These are phyloP conservation scores for Saccharomyces cerevisiae DNA, from an alignment of 805 yeast species.

Conservation along the genomic window DNA sequence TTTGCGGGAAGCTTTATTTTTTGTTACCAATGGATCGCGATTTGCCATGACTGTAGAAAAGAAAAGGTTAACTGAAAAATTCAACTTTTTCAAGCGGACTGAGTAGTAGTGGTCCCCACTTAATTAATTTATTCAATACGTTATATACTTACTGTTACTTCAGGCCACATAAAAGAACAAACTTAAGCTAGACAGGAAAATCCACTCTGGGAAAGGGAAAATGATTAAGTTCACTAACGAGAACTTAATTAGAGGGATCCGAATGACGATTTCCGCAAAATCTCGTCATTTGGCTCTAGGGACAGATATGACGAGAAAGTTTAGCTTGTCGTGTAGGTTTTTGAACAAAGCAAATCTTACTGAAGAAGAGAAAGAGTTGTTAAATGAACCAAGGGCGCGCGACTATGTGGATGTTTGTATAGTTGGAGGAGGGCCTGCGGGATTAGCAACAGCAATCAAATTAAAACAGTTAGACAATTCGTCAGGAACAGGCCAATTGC, in stretches of 20 bases:
- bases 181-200: background rate
- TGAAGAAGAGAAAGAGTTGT: conserved; percentile 39
- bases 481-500: conserved; percentile 51
- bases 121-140: background rate
- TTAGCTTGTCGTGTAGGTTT: background rate
- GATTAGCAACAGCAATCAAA: conserved; percentile 85
- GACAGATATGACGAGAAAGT: background rate
- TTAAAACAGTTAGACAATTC: conserved; percentile 76
- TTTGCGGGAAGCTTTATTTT: background rate
- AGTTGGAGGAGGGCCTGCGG: conserved; percentile 98
- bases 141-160: background rate
- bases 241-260: background rate
- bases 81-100: background rate
- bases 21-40: background rate
- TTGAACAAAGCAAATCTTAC: conserved; percentile 13
- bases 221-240: background rate
- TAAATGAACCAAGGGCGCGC: conserved; percentile 61
- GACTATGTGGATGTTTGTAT: conserved; percentile 91
- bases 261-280: background rate
- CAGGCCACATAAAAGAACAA: background rate
- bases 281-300: background rate
- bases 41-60: background rate
- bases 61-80: background rate
- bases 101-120: background rate
- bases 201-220: background rate